Base-by-base conservation (phyloP, 1,284 basidiomycete species). In the Vanrija sp. region DNA sequence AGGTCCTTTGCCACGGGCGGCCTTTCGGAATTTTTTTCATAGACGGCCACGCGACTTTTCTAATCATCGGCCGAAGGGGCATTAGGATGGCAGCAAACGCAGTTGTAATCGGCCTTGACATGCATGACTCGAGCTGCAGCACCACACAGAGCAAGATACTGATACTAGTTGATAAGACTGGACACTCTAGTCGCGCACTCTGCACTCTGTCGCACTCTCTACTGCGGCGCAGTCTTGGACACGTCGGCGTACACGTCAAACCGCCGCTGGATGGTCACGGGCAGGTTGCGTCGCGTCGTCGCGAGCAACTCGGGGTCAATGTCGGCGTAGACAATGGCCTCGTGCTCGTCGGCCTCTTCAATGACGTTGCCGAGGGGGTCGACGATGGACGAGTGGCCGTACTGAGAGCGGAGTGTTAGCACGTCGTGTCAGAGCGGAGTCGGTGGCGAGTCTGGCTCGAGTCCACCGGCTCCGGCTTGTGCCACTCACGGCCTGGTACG, bases 201-300 rank as follows among this genome's bases (percentile, higher is more conserved):
- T n/a, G n/a, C n/a, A n/a, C n/a, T n/a, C n/a, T n/a, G n/a, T n/a
- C n/a, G n/a, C 10, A 14, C 31, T 31, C 31, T 31, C 31, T 31
- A 31, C 31, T 31, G 31, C 31, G 31, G 31, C 12, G 31, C 8
- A 9, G 31, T 14, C 42, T 56, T 48, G 41, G 45, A 53, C 25
- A 94, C 83, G 70, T 94, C 86, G 5, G 82, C 78, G 71, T 96
- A 97, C 48, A 95, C 89, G 75, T 95, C 93, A 69, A 95, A 96
- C 52, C 93, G 82, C 54, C 92, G 78, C 74, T 97, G 94, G 20
- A 78, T 82, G 1, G 89, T 92, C 18, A 97, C 88, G 14, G 92
- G 92, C 52, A 95, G 88, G 14, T 88, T 88, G 50, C 82, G 79
- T 39, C 93, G 82, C 9, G 89, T 85, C 6, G 84, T 83, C 38